Evolutionary conservation across 31 red algal genomes (phyloP).

Genomic region (Asparagopsis taxiformis): DNA sequence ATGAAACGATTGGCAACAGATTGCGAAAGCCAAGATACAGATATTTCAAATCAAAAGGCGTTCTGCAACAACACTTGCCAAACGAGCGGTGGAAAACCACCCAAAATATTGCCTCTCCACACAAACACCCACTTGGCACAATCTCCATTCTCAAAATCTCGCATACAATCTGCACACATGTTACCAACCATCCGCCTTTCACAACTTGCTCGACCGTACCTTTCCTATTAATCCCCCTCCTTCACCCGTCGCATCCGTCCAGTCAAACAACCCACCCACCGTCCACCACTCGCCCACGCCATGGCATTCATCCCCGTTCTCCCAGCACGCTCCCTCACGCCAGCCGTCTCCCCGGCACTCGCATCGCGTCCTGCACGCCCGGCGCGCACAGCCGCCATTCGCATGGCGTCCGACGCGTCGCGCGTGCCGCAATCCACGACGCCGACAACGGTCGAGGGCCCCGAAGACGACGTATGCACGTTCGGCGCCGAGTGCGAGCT

Average conservation of each 20-base stretch:
- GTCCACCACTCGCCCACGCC: conserved; percentile 2
- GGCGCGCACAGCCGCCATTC: background rate
- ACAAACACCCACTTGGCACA: too few relatives aligned
- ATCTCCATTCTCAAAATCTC: too few relatives aligned
- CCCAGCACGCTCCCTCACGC: conserved; percentile 1
- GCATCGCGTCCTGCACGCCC: conserved; percentile 1
- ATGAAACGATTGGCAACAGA: too few relatives aligned
- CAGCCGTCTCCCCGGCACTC: background rate
- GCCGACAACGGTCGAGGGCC: conserved; percentile 30
- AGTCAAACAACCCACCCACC: background rate
- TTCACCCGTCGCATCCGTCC: background rate
- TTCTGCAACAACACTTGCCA: too few relatives aligned
- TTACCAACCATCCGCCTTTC: background rate
- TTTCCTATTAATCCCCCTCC: background rate
- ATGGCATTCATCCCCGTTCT: background rate
- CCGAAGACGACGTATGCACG: conserved; percentile 57
- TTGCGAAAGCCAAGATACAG: too few relatives aligned
- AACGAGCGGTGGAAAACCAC: too few relatives aligned
- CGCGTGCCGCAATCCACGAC: background rate
- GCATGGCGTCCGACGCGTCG: too few relatives aligned
- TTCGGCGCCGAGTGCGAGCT: conserved; percentile 51
- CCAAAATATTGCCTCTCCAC: too few relatives aligned
- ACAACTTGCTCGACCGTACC: background rate
- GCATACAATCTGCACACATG: too few relatives aligned
- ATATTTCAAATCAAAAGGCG: too few relatives aligned